These are phyloP conservation scores for Cymbopogon flexuosus DNA, from an alignment of 202 grass and related monocot genomes.

Conservation along the genomic window DNA sequence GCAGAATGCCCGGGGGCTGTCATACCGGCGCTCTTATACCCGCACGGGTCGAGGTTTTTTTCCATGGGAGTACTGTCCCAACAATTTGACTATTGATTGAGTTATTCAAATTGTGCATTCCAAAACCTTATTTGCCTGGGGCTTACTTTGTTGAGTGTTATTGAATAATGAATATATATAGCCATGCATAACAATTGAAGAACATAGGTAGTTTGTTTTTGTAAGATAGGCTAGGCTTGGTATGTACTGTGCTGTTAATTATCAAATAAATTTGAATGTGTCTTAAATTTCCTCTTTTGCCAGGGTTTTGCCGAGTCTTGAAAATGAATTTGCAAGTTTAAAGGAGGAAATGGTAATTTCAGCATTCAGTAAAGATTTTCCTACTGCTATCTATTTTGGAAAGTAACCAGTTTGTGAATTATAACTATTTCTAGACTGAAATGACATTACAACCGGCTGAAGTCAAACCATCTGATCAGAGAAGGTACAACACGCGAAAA, in stretches of 20 bases:
- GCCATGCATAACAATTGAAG: background rate
- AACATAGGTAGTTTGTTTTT: background rate
- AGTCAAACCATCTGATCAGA: constrained; percentile 60
- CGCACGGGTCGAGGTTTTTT: background rate
- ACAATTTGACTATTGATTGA: background rate
- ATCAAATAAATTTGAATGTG: constrained; percentile 13
- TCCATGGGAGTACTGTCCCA: background rate
- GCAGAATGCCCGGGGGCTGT: no score
- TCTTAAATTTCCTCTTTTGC: constrained; percentile 21
- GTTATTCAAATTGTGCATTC: background rate
- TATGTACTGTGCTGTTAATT: background rate
- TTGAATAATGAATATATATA: background rate
- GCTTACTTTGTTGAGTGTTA: no score
- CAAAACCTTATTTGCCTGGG: background rate
- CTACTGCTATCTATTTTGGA: background rate
- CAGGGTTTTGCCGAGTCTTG: constrained; percentile 79
- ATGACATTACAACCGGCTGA: constrained; percentile 28
- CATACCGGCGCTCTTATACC: no score
- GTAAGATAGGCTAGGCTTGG: background rate
- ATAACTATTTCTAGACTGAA: constrained; percentile 47
- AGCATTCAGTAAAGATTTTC: constrained; percentile 24
- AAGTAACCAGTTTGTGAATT: constrained; percentile 4
- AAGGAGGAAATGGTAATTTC: constrained; percentile 70
- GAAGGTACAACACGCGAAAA: constrained; percentile 67
- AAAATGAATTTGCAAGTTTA: constrained; percentile 70